Conservation (phyloP, 2,329 filamentous ascomycete species). For the Pezicula radicicola region DNA sequence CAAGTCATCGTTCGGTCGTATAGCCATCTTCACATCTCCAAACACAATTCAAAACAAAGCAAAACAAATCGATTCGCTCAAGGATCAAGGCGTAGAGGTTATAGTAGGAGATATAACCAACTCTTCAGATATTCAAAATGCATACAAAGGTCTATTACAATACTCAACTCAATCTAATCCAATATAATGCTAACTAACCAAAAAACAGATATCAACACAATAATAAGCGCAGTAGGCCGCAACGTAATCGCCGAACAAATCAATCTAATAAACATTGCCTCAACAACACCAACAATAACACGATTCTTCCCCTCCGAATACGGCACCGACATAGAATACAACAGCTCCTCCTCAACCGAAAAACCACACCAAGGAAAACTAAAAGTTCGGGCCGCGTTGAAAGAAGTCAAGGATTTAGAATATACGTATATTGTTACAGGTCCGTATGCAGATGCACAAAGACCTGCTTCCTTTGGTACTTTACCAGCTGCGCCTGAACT, state of each 20-base stretch:
- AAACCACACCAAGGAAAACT: constrained; percentile 69
- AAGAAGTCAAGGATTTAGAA: constrained; percentile 49
- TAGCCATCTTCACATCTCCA: constrained; percentile 56
- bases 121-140: constrained; percentile 48
- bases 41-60: constrained; percentile 48
- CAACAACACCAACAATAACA: constrained; percentile 57
- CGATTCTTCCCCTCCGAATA: constrained; percentile 61
- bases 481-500: constrained; percentile 21
- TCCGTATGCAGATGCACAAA: constrained; percentile 52
- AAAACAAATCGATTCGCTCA: constrained; percentile 38
- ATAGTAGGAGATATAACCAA: constrained; percentile 53
- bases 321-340: constrained; percentile 49
- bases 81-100: constrained; percentile 48
- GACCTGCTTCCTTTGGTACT: not conserved
- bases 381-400: constrained; percentile 60
- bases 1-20: constrained; percentile 39
- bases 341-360: constrained; percentile 53
- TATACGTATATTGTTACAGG: constrained; percentile 70
- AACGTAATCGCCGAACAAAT: constrained; percentile 60
- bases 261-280: constrained; percentile 57
- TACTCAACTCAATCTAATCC: constrained; percentile 27
- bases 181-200: not conserved
- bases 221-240: constrained; percentile 63
- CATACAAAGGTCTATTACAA: constrained; percentile 39
- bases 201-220: constrained; percentile 52